phyloP scores from a whole-genome alignment of 2,329 filamentous ascomycete genomes.

The Lachnellula hyalina region DNA sequence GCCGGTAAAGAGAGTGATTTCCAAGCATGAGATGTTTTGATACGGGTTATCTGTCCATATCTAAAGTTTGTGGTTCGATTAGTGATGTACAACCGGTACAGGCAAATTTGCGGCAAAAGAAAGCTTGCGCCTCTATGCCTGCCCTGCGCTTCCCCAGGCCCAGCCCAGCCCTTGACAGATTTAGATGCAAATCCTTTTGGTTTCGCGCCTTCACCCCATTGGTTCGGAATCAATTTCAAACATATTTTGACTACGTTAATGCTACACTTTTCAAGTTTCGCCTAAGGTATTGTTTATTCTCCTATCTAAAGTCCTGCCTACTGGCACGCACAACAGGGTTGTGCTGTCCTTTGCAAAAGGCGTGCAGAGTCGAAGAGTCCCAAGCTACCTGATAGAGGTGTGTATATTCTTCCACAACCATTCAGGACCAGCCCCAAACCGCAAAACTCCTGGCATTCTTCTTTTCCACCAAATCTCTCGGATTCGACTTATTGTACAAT shows the following conservation, averaged over 20 bases:
- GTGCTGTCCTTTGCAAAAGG: neutral
- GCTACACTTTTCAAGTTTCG: neutral
- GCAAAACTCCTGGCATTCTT: neutral
- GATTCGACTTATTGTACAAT: neutral
- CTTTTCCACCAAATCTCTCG: neutral
- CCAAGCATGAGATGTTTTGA: conserved; percentile 20
- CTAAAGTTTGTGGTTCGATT: conserved; percentile 1
- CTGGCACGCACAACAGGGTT: neutral
- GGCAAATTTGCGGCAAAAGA: neutral
- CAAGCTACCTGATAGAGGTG: too few relatives aligned
- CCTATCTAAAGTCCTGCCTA: neutral
- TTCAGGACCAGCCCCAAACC: neutral
- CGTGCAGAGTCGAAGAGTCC: neutral
- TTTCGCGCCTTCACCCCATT: neutral
- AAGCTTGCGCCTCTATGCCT: conserved; percentile 3
- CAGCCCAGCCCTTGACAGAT: neutral
- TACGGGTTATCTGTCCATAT: conserved; percentile 9
- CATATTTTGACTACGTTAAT: too few relatives aligned
- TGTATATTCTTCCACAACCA: neutral
- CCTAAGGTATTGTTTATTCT: neutral
- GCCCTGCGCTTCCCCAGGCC: neutral
- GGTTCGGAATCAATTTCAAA: too few relatives aligned
- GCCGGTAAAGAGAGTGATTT: conserved; percentile 13
- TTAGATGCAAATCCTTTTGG: neutral
- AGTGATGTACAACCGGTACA: neutral